Evolutionary conservation across 371 early-diverging fungal genomes (phyloP).

Genomic region (Lichtheimia ornata): DNA sequence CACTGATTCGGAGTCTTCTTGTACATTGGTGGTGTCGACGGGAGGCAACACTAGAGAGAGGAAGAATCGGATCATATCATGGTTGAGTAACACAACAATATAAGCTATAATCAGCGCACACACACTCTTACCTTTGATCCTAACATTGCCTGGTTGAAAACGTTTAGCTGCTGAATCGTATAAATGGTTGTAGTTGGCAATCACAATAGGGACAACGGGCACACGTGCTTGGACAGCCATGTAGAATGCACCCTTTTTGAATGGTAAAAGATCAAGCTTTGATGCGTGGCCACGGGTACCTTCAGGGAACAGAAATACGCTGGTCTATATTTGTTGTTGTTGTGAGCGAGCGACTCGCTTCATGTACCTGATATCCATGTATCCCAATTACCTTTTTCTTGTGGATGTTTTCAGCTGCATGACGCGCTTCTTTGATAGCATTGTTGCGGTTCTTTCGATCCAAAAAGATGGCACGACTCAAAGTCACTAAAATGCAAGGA

Average conservation of each 20-base stretch:
- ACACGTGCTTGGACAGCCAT: slow-evolving; percentile 86
- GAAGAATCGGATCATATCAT: too few species aligned
- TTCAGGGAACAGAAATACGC: slow-evolving; percentile 92
- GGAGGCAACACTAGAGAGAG: slow-evolving; percentile 75
- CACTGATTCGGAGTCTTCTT: slow-evolving; percentile 70
- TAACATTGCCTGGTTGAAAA: slow-evolving; percentile 70
- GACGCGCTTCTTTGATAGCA: slow-evolving; percentile 79
- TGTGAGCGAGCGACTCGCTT: background rate
- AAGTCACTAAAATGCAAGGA: slow-evolving; percentile 12
- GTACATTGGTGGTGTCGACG: slow-evolving; percentile 65
- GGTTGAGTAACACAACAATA: too few species aligned
- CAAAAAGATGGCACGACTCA: slow-evolving; percentile 84
- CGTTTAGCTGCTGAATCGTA: slow-evolving; percentile 63
- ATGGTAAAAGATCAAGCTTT: slow-evolving; percentile 77
- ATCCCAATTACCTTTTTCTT: slow-evolving; percentile 37
- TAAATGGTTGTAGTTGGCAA: slow-evolving; percentile 74
- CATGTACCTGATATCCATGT: background rate
- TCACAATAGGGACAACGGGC: slow-evolving; percentile 91
- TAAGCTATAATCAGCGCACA: too few species aligned
- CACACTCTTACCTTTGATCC: slow-evolving; percentile 62
- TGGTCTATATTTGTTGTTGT: slow-evolving; percentile 40
- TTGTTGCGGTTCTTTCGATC: slow-evolving; percentile 82
- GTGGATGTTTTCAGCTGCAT: slow-evolving; percentile 76
- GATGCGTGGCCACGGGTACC: slow-evolving; percentile 86
- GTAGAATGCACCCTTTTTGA: slow-evolving; percentile 93